Evolutionary conservation across 2,329 filamentous ascomycete species (phyloP), one percentile per base, ranked within the genome.

Genomic region (Metarhizium guizhouense): DNA sequence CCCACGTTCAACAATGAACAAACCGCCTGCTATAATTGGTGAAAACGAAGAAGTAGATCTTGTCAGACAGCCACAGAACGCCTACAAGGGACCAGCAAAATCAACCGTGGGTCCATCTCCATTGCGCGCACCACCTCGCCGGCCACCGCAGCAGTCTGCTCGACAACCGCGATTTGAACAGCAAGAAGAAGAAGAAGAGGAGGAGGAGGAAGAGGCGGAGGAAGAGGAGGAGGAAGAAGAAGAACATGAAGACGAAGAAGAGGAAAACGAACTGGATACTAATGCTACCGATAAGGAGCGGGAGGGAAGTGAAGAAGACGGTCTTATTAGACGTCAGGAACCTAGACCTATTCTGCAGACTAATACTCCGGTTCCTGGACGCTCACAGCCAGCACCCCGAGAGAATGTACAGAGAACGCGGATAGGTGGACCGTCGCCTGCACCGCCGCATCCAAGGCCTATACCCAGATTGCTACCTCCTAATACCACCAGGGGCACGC

Each of bases 291-390:
- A 60, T 7, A 57, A 60, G 14, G 29, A 51, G 4, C 16, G 16
- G n/a, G 55, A 57, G 20, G 53, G 56, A 50, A 55, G 43, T 16
- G 54, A 54, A 5, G 48, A 50, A 16, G 54, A 43, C 2, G 52
- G 54, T 51, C 29, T 34, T 11, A 48, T 48, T n/a, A 29, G 51
- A 42, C 55, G 49, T 18, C 53, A 45, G 14, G 10, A 14, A 38
- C 29, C 30, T 34, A 50, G 36, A 16, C 45, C 45, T 29, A 2
- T 32, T 11, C 54, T 38, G 20, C 45, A 54, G n/a, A 56, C 51
- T 11, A 66, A 67, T 14, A 66, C 64, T 4, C 62, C 63, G n/a
- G 58, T 57, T 18, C 58, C 54, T 7, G 57, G 38, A 16, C 53
- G 29, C 18, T 42, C 29, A 13, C 50, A 42, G 8, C 20, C 14